Evolutionary conservation across 2,329 filamentous ascomycete genomes (phyloP).

Genomic region (Penicillium sp.): DNA sequence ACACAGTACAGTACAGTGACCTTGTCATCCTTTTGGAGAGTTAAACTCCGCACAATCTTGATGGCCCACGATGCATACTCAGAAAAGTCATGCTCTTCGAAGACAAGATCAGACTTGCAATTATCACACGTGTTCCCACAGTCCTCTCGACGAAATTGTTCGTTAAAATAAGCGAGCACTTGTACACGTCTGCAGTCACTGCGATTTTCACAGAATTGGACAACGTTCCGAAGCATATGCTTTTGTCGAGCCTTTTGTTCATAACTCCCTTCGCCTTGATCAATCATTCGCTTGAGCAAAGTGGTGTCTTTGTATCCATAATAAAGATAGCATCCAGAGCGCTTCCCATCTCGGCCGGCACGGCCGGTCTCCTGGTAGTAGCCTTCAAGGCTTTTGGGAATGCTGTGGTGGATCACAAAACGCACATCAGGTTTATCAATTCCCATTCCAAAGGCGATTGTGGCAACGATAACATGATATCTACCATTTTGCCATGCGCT

Average conservation of each 20-base stretch:
- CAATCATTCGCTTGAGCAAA: conserved; percentile 76
- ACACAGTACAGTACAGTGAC: conserved; percentile 78
- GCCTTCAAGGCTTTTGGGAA: conserved; percentile 94
- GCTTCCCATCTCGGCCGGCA: conserved; percentile 85
- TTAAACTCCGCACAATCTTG: conserved; percentile 61
- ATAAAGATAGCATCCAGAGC: conserved; percentile 86
- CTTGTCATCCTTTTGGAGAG: conserved; percentile 46
- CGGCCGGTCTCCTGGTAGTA: conserved; percentile 98
- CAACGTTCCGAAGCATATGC: conserved; percentile 80
- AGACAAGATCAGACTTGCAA: conserved; percentile 71
- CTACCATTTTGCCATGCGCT: conserved; percentile 76
- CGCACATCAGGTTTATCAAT: conserved; percentile 97
- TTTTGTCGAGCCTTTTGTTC: conserved; percentile 83
- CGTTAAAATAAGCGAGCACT: conserved; percentile 91
- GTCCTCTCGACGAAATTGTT: conserved; percentile 69
- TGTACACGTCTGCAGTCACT: conserved; percentile 84
- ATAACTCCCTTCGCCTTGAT: conserved; percentile 70
- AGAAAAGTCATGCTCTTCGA: conserved; percentile 75
- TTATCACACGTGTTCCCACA: conserved; percentile 85
- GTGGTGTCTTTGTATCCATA: conserved; percentile 78
- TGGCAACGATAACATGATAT: conserved; percentile 90
- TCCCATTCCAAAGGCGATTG: conserved; percentile 99
- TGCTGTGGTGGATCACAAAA: conserved; percentile 89
- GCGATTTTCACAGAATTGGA: conserved; percentile 86
- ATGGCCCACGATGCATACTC: conserved; percentile 71